Conservation (phyloP, 768 basidiomycete species). For the Postia placenta region DNA sequence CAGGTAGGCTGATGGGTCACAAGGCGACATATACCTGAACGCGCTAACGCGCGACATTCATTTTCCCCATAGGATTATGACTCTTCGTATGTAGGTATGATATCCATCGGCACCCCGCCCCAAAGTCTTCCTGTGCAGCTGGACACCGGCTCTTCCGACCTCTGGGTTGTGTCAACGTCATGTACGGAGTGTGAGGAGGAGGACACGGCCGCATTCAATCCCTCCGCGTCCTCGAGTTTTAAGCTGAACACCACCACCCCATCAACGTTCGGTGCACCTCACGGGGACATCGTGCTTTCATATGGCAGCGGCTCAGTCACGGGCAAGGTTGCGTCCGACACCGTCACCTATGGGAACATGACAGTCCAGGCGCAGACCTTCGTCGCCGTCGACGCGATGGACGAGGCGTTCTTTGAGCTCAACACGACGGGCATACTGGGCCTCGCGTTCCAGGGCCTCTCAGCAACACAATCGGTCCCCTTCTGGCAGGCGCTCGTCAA, state of each 20-base stretch:
- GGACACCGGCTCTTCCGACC: slow-evolving; percentile 87
- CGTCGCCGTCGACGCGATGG: slow-evolving; percentile 48
- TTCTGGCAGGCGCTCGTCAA: slow-evolving; percentile 59
- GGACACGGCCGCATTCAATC: slow-evolving; percentile 40
- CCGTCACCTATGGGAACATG: slow-evolving; percentile 61
- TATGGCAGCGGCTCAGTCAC: slow-evolving; percentile 70
- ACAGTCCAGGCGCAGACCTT: slow-evolving; percentile 48
- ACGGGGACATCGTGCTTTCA: slow-evolving; percentile 26
- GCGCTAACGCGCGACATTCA: too few relatives aligned
- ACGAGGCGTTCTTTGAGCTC: slow-evolving; percentile 40
- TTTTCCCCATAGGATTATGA: slow-evolving; percentile 12
- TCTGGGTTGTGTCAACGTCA: slow-evolving; percentile 69
- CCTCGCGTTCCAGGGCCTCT: slow-evolving; percentile 58
- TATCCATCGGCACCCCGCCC: slow-evolving; percentile 22
- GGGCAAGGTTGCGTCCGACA: slow-evolving; percentile 52
- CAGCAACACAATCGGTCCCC: slow-evolving; percentile 47
- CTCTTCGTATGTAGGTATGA: slow-evolving; percentile 20
- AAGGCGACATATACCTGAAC: too few relatives aligned
- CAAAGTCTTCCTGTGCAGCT: slow-evolving; percentile 76
- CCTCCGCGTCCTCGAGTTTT: slow-evolving; percentile 35
- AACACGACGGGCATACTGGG: slow-evolving; percentile 69
- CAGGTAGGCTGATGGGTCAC: slow-evolving; percentile 38
- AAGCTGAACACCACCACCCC: slow-evolving; percentile 22
- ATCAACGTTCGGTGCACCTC: background rate
- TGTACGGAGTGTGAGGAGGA: slow-evolving; percentile 39